Conservation (phyloP, 768 basidiomycete species). For the Pulveroboletus ravenelii region DNA sequence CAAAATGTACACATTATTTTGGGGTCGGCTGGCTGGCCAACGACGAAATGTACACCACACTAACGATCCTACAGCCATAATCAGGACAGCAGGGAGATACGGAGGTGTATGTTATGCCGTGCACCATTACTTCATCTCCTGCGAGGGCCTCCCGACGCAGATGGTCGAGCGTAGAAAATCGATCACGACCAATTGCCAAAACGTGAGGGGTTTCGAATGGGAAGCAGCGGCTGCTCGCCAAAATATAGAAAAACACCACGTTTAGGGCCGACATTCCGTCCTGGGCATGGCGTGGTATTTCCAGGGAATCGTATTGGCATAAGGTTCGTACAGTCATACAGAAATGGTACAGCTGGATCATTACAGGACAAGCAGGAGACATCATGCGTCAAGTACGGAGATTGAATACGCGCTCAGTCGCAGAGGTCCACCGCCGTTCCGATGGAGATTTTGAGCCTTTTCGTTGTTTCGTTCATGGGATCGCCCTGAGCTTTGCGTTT, state of each 20-base stretch:
- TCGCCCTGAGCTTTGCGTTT: conserved; percentile 32
- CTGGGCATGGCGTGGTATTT: too few species aligned
- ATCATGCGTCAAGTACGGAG: not conserved
- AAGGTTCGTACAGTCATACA: not conserved
- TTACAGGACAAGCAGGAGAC: not conserved
- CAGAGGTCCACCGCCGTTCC: conserved; percentile 67
- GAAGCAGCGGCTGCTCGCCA: not conserved
- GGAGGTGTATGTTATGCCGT: conserved; percentile 83
- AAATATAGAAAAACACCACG: not conserved
- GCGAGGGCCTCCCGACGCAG: conserved; percentile 63
- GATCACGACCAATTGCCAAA: conserved; percentile 43
- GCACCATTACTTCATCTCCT: conserved; percentile 89
- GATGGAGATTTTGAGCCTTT: conserved; percentile 72
- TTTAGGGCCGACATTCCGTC: conserved; percentile 35
- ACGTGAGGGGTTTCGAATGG: conserved; percentile 37
- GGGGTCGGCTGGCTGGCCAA: not conserved
- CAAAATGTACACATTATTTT: not conserved
- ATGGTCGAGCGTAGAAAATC: conserved; percentile 34
- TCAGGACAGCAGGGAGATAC: conserved; percentile 70
- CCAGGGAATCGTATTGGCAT: not conserved
- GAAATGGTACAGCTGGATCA: not conserved
- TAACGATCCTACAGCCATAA: conserved; percentile 73
- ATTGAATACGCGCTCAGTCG: conserved; percentile 40
- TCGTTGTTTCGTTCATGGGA: conserved; percentile 25
- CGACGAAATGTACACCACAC: conserved; percentile 68